These are phyloP conservation scores for Geum urbanum DNA, from an alignment of 306 rosid species.

Conservation along the genomic window DNA sequence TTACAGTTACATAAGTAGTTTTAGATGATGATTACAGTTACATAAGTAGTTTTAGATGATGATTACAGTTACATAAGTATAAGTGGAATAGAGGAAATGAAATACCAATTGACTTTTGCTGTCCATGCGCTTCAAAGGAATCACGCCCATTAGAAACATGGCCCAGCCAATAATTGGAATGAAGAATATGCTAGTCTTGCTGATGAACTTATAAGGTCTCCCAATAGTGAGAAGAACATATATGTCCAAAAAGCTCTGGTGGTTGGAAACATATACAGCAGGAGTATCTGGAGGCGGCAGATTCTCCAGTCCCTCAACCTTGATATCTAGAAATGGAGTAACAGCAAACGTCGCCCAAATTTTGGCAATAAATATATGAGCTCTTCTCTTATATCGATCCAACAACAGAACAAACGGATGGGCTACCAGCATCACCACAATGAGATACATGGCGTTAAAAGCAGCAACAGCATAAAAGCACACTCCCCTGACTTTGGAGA, in stretches of 20 bases:
- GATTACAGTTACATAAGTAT: slow-evolving; percentile 4
- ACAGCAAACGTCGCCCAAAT: slow-evolving; percentile 68
- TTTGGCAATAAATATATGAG: slow-evolving; percentile 66
- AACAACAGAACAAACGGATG: slow-evolving; percentile 70
- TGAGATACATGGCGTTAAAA: slow-evolving; percentile 57
- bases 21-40: background rate
- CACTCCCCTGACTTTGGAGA: slow-evolving; percentile 64
- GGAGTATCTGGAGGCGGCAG: slow-evolving; percentile 70
- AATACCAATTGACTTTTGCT: slow-evolving; percentile 90
- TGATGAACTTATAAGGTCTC: slow-evolving; percentile 82
- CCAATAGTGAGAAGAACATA: slow-evolving; percentile 84
- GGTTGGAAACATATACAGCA: slow-evolving; percentile 92
- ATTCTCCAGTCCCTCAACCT: slow-evolving; percentile 79
- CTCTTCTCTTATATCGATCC: slow-evolving; percentile 67
- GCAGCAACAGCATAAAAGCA: slow-evolving; percentile 65
- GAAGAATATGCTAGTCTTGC: slow-evolving; percentile 94
- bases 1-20: slow-evolving; percentile 8
- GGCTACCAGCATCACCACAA: slow-evolving; percentile 57
- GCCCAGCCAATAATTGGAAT: slow-evolving; percentile 95
- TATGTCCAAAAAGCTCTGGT: slow-evolving; percentile 93
- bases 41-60: slow-evolving; percentile 10
- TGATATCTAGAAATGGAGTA: slow-evolving; percentile 58
- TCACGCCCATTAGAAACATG: slow-evolving; percentile 76
- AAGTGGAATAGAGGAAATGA: slow-evolving; percentile 19
- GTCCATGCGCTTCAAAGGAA: slow-evolving; percentile 92